A percentile compares a stretch with the other conserved stretches of the same genome.
Conservation (phyloP, 805 yeast species). For the Zygotorulaspora danielsina region DNA sequence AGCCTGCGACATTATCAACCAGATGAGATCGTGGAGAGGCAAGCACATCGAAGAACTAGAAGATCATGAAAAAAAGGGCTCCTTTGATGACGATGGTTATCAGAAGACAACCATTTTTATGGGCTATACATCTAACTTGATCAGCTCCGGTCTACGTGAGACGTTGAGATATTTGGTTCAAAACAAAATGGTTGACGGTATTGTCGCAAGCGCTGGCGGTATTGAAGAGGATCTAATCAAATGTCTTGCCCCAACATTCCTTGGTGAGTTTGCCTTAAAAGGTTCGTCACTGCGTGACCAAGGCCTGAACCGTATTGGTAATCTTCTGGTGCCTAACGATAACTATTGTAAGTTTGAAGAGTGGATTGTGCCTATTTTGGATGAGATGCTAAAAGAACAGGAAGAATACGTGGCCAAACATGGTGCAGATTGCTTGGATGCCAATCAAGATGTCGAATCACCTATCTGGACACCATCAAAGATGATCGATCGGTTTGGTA, state of each 20-base stretch:
- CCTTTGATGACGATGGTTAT: constrained; percentile 68
- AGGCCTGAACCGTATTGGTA: constrained; percentile 98
- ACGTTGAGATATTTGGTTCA: constrained; percentile 86
- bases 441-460: constrained; percentile 42
- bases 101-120: constrained; percentile 88
- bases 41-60: constrained; percentile 60
- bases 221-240: constrained; percentile 96
- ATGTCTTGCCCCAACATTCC: constrained; percentile 91
- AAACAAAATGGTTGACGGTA: constrained; percentile 89
- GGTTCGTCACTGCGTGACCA: constrained; percentile 84
- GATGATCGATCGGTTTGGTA: constrained; percentile 88
- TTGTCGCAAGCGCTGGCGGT: constrained; percentile 98
- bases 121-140: constrained; percentile 95
- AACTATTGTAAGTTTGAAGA: constrained; percentile 97
- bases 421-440: constrained; percentile 56
- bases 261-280: constrained; percentile 83
- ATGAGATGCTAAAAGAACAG: constrained; percentile 84
- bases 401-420: constrained; percentile 54
- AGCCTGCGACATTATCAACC: constrained; percentile 89
- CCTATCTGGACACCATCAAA: constrained; percentile 90
- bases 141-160: constrained; percentile 90
- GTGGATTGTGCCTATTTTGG: constrained; percentile 95
- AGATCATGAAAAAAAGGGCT: constrained; percentile 69
- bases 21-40: constrained; percentile 94
- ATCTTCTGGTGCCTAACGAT: constrained; percentile 93